These are phyloP conservation scores for Fusarium compactum DNA, from an alignment of 2,329 filamentous ascomycete species.

Conservation along the genomic window DNA sequence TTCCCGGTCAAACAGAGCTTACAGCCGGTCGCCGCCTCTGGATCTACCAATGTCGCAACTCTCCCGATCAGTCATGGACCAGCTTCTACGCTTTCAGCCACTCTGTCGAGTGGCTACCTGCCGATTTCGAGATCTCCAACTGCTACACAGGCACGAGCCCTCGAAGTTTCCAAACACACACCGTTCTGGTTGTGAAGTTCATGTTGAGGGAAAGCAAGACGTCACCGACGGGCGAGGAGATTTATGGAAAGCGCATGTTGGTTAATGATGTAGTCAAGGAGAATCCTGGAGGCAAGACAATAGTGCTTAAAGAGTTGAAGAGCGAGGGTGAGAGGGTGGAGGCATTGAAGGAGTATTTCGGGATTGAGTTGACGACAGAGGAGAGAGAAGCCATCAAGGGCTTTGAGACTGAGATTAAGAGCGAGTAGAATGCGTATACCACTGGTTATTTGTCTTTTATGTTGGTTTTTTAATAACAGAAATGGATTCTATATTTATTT, in stretches of 20 bases:
- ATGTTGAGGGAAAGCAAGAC: constrained; percentile 58
- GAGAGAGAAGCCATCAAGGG: constrained; percentile 65
- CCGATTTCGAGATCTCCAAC: constrained; percentile 73
- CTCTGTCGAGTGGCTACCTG: constrained; percentile 67
- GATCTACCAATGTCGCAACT: constrained; percentile 72
- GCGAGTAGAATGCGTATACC: constrained; percentile 18
- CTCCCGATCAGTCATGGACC: constrained; percentile 63
- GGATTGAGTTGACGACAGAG: constrained; percentile 62
- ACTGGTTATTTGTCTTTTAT: neutral
- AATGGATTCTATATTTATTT: neutral
- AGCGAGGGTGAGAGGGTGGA: constrained; percentile 66
- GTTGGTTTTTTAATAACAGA: neutral
- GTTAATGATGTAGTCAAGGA: constrained; percentile 64
- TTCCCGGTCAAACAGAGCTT: constrained; percentile 59
- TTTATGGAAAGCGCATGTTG: constrained; percentile 67
- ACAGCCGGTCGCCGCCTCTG: constrained; percentile 62
- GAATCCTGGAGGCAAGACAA: constrained; percentile 63
- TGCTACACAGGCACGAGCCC: constrained; percentile 64
- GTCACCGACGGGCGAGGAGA: constrained; percentile 57
- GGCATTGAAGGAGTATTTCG: constrained; percentile 65
- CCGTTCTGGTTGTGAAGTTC: constrained; percentile 66
- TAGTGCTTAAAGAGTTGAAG: constrained; percentile 59
- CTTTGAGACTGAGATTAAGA: constrained; percentile 59
- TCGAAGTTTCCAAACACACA: constrained; percentile 65
- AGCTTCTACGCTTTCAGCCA: constrained; percentile 75